Base-by-base conservation (phyloP, 371 early-diverging fungal genomes). In the Apophysomyces trapeziformis region DNA sequence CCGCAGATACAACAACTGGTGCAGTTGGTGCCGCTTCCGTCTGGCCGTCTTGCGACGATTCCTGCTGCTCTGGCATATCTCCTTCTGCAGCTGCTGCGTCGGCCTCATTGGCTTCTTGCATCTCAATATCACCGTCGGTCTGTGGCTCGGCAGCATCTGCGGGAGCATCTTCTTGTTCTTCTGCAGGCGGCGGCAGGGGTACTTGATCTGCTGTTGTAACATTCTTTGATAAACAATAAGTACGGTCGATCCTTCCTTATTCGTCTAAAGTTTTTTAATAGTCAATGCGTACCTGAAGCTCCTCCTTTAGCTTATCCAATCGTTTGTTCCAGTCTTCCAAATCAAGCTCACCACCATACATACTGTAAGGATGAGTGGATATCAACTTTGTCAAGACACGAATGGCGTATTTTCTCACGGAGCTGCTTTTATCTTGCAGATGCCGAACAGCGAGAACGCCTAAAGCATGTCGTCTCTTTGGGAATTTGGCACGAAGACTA, bases 331-430 rank as follows among this genome's bases (percentile, higher is more conserved):
- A 94, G 37, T 85, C 82, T 57, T 79, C 82, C 37, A 87, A 50
- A 46, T 86, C 86, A 12, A 96, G 81, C 64, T 89, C 87, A 1
- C 95, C 95, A 39, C 95, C 94, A 70, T 97, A 94, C 75, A 93
- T 85, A 14, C 85, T 83, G 74, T 91, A 99, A 6, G 98, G 99
- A 58, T 96, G 96, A 0, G 94, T 91, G 16, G 91, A 83, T 13
- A 97, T 83, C 63, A 95, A 77, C 32, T 87, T 78, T 2, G 92
- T 86, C 47, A 99, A 67, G 0, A 89, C 85, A 64, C 92, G 91
- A 58, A 98, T 90, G 0, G 98, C 95, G 64, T 92, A 89, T 68
- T 92, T 94, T 43, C 99, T 88, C 6, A 97, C 95, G 64, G 80
- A 85, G 68, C 90, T 90, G 56, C 92, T 90, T 74, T 97, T 98